A percentile compares a stretch with the other conserved stretches of the same genome.
Evolutionary conservation across 345 rosid genomes (phyloP).

Genomic region (Anacardium occidentale): DNA sequence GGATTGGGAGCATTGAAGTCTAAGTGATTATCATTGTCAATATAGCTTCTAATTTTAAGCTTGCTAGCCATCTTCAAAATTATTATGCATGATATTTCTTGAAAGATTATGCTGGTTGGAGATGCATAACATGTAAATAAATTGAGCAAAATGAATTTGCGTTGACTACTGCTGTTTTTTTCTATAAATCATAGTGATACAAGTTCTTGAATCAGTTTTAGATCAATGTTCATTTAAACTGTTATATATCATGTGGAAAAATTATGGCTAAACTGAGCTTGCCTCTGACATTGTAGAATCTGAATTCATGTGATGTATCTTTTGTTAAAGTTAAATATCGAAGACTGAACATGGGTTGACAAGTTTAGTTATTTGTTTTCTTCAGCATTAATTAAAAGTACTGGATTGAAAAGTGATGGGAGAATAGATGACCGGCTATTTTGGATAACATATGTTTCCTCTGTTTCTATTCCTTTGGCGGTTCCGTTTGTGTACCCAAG

Average conservation of each 20-base stretch:
- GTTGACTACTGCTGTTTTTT: neutral
- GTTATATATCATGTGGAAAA: neutral
- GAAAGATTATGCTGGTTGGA: neutral
- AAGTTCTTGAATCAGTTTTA: neutral
- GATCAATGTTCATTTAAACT: neutral
- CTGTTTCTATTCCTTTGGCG: constrained; percentile 69
- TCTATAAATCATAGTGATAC: neutral
- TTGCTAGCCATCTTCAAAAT: neutral
- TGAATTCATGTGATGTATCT: neutral
- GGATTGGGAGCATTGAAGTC: too few species aligned
- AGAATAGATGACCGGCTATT: constrained; percentile 86
- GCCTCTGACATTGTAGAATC: neutral
- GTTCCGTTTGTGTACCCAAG: constrained; percentile 84
- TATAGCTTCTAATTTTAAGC: too few species aligned
- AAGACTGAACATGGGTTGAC: neutral
- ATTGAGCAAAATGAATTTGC: neutral
- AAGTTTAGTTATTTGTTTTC: constrained; percentile 7
- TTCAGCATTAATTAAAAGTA: constrained; percentile 84
- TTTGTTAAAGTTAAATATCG: constrained; percentile 2
- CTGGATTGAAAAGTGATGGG: constrained; percentile 71
- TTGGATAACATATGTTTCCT: constrained; percentile 75
- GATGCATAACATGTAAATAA: neutral
- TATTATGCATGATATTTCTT: neutral
- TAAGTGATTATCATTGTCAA: too few species aligned
- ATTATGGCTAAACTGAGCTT: neutral